A percentile compares a stretch with the other conserved stretches of the same genome.
Conservation (phyloP, 495 filamentous ascomycete genomes). For the Penicillium chermesinum region DNA sequence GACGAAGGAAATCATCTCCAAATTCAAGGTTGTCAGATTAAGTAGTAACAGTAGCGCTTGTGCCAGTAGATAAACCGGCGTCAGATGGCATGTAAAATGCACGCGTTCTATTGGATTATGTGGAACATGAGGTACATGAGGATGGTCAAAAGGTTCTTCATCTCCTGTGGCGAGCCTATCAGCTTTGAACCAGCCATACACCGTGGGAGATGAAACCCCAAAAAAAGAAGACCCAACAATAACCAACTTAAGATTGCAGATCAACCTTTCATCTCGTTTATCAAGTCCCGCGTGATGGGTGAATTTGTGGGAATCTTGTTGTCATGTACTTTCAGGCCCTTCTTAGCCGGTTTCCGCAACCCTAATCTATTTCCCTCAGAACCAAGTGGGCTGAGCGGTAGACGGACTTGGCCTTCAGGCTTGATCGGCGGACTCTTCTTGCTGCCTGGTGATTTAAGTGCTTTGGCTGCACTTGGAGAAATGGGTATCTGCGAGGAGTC, state of each 20-base stretch:
- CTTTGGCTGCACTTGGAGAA: conserved; percentile 7
- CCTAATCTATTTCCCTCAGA: conserved; percentile 16
- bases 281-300: conserved; percentile 49
- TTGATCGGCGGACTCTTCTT: conserved; percentile 18
- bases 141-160: background rate
- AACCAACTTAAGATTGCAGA: background rate
- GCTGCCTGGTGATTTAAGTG: conserved; percentile 6
- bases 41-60: too few relatives aligned
- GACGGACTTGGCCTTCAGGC: conserved; percentile 15
- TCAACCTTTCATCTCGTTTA: conserved; percentile 46
- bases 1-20: too few relatives aligned
- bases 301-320: conserved; percentile 35
- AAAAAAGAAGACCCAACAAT: background rate
- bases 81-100: too few relatives aligned
- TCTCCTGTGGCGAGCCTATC: too few relatives aligned
- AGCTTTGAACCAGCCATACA: too few relatives aligned
- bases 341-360: conserved; percentile 35
- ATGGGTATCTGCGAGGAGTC: conserved; percentile 18
- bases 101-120: too few relatives aligned
- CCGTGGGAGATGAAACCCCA: too few relatives aligned
- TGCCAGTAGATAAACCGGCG: too few relatives aligned
- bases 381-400: conserved; percentile 36
- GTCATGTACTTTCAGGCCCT: conserved; percentile 34
- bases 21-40: too few relatives aligned
- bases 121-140: too few relatives aligned